These are phyloP conservation scores for Bryoglossum gracile DNA, from an alignment of 495 filamentous ascomycete species.

Conservation along the genomic window DNA sequence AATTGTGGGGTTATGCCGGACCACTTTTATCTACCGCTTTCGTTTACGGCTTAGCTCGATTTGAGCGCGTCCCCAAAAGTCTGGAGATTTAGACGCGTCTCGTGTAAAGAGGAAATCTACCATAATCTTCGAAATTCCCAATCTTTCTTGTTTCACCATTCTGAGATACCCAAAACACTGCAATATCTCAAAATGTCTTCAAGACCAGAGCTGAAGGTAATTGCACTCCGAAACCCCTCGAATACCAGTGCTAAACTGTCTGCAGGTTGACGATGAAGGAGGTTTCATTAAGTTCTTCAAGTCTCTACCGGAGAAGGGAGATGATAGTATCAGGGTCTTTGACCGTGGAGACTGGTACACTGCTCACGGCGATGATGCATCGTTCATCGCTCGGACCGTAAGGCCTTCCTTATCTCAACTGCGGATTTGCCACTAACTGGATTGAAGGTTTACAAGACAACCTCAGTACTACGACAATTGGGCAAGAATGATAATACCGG, in stretches of 20 bases:
- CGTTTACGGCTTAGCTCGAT: too few species aligned
- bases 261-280: constrained; percentile 89
- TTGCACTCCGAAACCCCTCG: constrained; percentile 25
- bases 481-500: constrained; percentile 75
- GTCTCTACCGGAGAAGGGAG: constrained; percentile 57
- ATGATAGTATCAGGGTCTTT: constrained; percentile 80
- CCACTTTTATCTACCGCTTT: too few species aligned
- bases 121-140: too few species aligned
- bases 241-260: constrained; percentile 10
- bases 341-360: constrained; percentile 94
- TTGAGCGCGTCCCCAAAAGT: too few species aligned
- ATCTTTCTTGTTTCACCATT: too few species aligned
- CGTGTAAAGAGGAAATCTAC: too few species aligned
- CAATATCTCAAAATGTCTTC: constrained; percentile 80
- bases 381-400: constrained; percentile 84
- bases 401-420: constrained; percentile 13
- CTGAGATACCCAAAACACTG: too few species aligned
- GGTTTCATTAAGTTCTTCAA: constrained; percentile 95
- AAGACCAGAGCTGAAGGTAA: constrained; percentile 68
- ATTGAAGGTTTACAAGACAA: constrained; percentile 84
- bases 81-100: too few species aligned
- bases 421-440: neutral
- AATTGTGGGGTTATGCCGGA: too few species aligned
- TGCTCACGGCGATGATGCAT: constrained; percentile 84
- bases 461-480: constrained; percentile 84